Conservation (phyloP, 2,329 filamentous ascomycete genomes). For the Aspergillus fumigatus region DNA sequence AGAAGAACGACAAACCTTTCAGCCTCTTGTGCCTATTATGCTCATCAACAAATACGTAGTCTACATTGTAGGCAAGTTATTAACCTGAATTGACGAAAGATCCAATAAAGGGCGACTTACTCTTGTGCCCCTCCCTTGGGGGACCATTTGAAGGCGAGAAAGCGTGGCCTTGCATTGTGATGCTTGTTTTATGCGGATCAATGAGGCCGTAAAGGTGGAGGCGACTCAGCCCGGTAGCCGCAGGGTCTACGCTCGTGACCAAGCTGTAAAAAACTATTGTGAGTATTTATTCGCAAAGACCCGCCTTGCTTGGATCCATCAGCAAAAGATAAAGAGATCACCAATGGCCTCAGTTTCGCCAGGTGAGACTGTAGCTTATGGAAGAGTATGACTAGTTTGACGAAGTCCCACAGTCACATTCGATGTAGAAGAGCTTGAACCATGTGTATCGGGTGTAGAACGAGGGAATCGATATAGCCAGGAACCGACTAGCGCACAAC, state of each 20-base stretch:
- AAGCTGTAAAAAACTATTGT: not conserved
- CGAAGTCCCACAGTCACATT: not conserved
- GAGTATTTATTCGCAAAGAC: slow-evolving; percentile 12
- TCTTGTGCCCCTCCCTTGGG: slow-evolving; percentile 76
- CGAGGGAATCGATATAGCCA: not conserved
- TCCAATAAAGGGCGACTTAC: slow-evolving; percentile 48
- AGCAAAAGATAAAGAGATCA: not conserved
- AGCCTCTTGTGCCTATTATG: slow-evolving; percentile 96
- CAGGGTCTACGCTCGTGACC: not conserved
- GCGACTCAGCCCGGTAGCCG: slow-evolving; percentile 42
- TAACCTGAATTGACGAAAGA: not conserved
- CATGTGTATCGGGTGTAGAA: not conserved
- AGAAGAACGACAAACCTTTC: slow-evolving; percentile 61
- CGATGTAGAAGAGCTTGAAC: not conserved
- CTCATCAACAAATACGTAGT: slow-evolving; percentile 98
- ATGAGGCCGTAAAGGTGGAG: slow-evolving; percentile 55
- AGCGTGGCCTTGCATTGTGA: slow-evolving; percentile 64
- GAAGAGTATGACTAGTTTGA: not conserved
- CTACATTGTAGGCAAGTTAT: slow-evolving; percentile 43
- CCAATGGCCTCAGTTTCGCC: not conserved
- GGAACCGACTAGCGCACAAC: not conserved
- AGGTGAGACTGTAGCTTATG: not conserved
- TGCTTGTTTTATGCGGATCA: slow-evolving; percentile 42
- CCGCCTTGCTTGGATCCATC: slow-evolving; percentile 15
- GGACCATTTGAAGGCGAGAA: slow-evolving; percentile 64